Evolutionary conservation across 129 eudicot species (phyloP), one percentile per base, ranked within the genome.

Genomic region (Daucus carota): DNA sequence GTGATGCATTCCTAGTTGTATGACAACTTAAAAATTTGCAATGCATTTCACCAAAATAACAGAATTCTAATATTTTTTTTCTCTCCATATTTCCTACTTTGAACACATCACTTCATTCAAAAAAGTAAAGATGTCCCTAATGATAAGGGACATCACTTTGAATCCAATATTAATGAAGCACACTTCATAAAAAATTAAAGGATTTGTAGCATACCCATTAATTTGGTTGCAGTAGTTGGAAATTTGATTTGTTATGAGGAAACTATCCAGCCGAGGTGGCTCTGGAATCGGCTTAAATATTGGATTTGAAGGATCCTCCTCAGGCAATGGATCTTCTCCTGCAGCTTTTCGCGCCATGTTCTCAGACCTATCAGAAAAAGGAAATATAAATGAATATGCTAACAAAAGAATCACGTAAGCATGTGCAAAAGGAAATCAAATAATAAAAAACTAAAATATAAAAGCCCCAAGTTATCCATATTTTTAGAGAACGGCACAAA

Each of bases 221-320:
- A 95, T 88, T 86, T 95, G 99, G 89, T 84, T 95, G 94, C 97
- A 95, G 81, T 95, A 88, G 84, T 87, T 95, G 80, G 97, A 81
- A 47, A 91, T 86, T 88, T 91, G 96, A 88, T 95, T 95, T 66
- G 99, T 95, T 52, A 91, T 85, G 76, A 95, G 88, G 82, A 91
- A 95, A 84, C 96, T 95, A 66, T 95, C 96, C 85, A 95, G 77
- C 71, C 99, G 76, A 59, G 99, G 88, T 31, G 99, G 99, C 85
- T 91, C 96, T 6, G 92, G 97, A 71, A 89, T 85, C 73, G 92
- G 97, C 84, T 95, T 95, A 68, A 95, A 95, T 22, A 94, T 63
- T 9, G 97, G 93, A 65, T 91, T 91, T 24, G 92, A 79, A 57
- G 97, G 96, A 86, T 95, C 99, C 88, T 95, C 99, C 83, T 95